Conservation (phyloP, 2,329 filamentous ascomycete species). For the Diaporthe vaccinii region DNA sequence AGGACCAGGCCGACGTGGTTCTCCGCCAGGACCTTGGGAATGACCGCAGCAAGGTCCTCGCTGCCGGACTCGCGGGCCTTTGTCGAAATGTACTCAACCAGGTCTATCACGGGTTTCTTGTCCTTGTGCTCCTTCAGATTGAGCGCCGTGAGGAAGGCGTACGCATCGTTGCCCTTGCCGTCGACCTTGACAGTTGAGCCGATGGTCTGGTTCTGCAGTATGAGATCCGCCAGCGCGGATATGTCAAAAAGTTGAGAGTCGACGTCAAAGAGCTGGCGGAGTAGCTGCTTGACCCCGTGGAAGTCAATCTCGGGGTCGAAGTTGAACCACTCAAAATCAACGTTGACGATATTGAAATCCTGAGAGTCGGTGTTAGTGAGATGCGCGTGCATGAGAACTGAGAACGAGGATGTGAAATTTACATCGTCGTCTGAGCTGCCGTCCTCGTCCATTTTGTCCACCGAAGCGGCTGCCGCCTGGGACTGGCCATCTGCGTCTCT, state of each 20-base stretch:
- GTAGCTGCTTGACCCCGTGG: slow-evolving; percentile 89
- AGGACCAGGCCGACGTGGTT: slow-evolving; percentile 85
- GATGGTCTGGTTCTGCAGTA: slow-evolving; percentile 87
- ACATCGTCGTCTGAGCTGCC: slow-evolving; percentile 68
- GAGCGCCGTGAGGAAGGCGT: slow-evolving; percentile 90
- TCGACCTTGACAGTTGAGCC: slow-evolving; percentile 98
- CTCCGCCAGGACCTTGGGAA: slow-evolving; percentile 70
- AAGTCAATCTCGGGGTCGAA: slow-evolving; percentile 92
- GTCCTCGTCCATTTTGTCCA: slow-evolving; percentile 57
- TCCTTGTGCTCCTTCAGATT: slow-evolving; percentile 85
- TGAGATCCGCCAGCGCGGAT: slow-evolving; percentile 86
- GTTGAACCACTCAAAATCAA: slow-evolving; percentile 99
- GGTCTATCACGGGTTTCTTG: slow-evolving; percentile 77
- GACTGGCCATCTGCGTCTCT: slow-evolving; percentile 51
- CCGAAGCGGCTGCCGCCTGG: slow-evolving; percentile 44
- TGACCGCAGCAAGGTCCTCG: slow-evolving; percentile 67
- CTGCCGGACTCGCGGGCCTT: slow-evolving; percentile 65
- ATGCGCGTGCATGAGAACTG: slow-evolving; percentile 22
- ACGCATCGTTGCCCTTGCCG: slow-evolving; percentile 91
- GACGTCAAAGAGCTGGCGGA: slow-evolving; percentile 92
- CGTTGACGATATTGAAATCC: slow-evolving; percentile 93
- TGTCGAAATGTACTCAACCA: slow-evolving; percentile 78
- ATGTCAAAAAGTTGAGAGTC: slow-evolving; percentile 90
- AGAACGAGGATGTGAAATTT: slow-evolving; percentile 39
- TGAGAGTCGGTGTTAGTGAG: slow-evolving; percentile 53